Percentiles rank a stretch among this genome's conserved stretches.
These are phyloP conservation scores for Sporothrix pallida DNA, from an alignment of 2,329 filamentous ascomycete genomes.

Conservation along the genomic window DNA sequence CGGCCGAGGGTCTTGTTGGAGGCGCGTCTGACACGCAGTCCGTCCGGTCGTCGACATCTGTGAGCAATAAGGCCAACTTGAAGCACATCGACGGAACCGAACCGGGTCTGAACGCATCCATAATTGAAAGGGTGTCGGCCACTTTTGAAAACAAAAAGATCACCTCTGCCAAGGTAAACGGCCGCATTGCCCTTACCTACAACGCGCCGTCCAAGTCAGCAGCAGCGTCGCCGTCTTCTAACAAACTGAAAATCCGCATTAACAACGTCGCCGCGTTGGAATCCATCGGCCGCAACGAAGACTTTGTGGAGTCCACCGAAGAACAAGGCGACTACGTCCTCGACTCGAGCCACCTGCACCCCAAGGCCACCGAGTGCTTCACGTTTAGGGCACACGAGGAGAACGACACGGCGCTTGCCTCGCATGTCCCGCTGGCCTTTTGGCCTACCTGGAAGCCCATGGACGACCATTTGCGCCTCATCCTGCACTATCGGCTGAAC, in stretches of 20 bases:
- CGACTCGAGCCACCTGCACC: constrained; percentile 70
- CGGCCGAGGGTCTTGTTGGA: constrained; percentile 64
- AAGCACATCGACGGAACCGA: constrained; percentile 82
- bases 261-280: constrained; percentile 89
- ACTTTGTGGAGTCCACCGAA: constrained; percentile 77
- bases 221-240: constrained; percentile 49
- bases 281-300: constrained; percentile 90
- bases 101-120: constrained; percentile 82
- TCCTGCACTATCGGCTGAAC: constrained; percentile 85
- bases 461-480: constrained; percentile 81
- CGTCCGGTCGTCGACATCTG: constrained; percentile 83
- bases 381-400: constrained; percentile 88
- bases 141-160: constrained; percentile 77
- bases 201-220: constrained; percentile 52
- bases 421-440: constrained; percentile 74
- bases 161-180: constrained; percentile 75
- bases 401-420: constrained; percentile 51
- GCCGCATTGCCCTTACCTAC: constrained; percentile 88
- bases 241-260: constrained; percentile 73
- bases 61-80: constrained; percentile 70
- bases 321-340: constrained; percentile 78
- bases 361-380: constrained; percentile 80
- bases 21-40: constrained; percentile 84
- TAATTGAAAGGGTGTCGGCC: constrained; percentile 90
- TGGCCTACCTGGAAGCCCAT: constrained; percentile 83